Conservation (phyloP, 345 rosid species). For the Citrus maxima region DNA sequence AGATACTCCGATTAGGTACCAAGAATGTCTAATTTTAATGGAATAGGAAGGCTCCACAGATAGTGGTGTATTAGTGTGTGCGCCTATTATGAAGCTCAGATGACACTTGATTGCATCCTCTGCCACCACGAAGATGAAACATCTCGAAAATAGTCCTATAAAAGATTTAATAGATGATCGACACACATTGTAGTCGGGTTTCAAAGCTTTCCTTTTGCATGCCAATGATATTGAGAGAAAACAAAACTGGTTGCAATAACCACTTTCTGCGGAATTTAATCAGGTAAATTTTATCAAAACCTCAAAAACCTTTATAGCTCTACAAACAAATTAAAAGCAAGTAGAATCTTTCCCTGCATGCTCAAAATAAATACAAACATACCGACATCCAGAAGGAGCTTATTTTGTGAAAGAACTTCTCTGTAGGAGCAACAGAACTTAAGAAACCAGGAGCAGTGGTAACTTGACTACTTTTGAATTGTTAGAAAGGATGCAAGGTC, state of each 20-base stretch:
- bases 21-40: not conserved
- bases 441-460: not conserved
- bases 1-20: not conserved
- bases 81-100: not conserved
- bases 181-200: not conserved
- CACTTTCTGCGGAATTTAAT: not conserved
- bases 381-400: slow-evolving; percentile 50
- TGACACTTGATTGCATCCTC: not conserved
- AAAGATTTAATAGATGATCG: not conserved
- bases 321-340: not conserved
- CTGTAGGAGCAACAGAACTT: not conserved
- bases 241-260: not conserved
- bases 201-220: not conserved
- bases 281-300: not conserved
- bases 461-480: not conserved
- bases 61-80: too few species aligned
- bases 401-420: slow-evolving; percentile 18
- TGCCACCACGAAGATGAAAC: not conserved
- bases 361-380: slow-evolving; percentile 6
- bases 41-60: too few species aligned
- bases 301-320: not conserved
- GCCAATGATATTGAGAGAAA: not conserved
- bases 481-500: not conserved
- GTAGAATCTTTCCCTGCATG: not conserved
- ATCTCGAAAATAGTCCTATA: not conserved